A percentile compares a stretch with the other conserved stretches of the same genome.
These are phyloP conservation scores for Cyclaneusma minus DNA, from an alignment of 2,329 filamentous ascomycete genomes.

Conservation along the genomic window DNA sequence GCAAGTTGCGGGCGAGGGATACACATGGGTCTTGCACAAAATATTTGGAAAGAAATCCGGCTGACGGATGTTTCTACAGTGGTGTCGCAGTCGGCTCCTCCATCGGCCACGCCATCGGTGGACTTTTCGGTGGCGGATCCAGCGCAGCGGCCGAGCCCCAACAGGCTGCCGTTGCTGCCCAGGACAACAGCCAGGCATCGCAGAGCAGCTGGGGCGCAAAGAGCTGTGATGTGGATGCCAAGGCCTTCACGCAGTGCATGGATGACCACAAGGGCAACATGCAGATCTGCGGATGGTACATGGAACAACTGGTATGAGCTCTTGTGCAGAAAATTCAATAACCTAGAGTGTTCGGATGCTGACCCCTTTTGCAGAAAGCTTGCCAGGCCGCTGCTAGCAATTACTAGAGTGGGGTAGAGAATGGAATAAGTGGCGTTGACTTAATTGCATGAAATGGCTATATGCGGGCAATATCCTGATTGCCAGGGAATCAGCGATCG, in stretches of 20 bases:
- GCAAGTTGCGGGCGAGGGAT: constrained; percentile 1
- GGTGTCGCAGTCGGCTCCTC: constrained; percentile 94
- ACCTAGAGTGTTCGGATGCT: constrained; percentile 14
- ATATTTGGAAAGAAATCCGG: constrained; percentile 1
- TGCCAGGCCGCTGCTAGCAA: constrained; percentile 64
- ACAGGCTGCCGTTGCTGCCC: constrained; percentile 32
- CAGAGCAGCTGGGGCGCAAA: constrained; percentile 38
- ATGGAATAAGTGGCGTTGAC: too few species aligned
- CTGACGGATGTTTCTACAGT: constrained; percentile 31
- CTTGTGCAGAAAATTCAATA: constrained; percentile 1
- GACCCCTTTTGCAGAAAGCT: constrained; percentile 40
- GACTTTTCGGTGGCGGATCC: constrained; percentile 66
- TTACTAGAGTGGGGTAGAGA: too few species aligned
- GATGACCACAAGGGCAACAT: constrained; percentile 89
- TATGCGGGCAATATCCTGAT: too few species aligned
- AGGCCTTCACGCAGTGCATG: constrained; percentile 88
- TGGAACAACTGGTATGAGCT: constrained; percentile 64
- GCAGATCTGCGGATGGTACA: constrained; percentile 94
- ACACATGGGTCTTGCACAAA: not conserved
- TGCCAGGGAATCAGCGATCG: too few species aligned
- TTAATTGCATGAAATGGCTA: too few species aligned
- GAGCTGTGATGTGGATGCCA: constrained; percentile 67
- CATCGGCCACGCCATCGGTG: constrained; percentile 86
- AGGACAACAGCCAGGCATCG: constrained; percentile 30
- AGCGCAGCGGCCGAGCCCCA: constrained; percentile 38